Conservation (phyloP, 495 filamentous ascomycete genomes). For the Sporormia fimetaria region DNA sequence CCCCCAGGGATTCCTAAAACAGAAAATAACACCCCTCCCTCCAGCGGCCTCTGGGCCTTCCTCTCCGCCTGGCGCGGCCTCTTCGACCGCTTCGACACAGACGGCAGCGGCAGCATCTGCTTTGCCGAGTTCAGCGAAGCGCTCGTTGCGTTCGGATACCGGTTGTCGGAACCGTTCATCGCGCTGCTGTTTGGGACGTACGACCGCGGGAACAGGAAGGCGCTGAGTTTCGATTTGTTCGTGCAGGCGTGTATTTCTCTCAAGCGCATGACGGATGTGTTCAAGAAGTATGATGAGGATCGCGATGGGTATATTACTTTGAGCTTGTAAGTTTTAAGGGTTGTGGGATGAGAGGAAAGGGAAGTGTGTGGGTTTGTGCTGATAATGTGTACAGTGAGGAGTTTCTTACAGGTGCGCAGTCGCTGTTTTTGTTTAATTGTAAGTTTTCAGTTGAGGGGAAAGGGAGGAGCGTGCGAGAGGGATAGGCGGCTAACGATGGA, state of each 20-base stretch:
- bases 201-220: constrained; percentile 38
- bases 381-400: constrained; percentile 29
- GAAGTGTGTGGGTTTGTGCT: constrained; percentile 5
- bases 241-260: constrained; percentile 94
- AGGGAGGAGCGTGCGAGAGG: no score
- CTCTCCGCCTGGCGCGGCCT: constrained; percentile 84
- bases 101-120: constrained; percentile 75
- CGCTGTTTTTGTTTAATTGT: constrained; percentile 37
- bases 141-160: constrained; percentile 87
- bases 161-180: constrained; percentile 73
- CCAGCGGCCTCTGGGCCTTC: constrained; percentile 73
- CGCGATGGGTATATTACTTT: constrained; percentile 59
- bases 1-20: constrained; percentile 4
- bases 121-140: constrained; percentile 82
- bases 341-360: not conserved
- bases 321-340: constrained; percentile 31
- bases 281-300: constrained; percentile 97
- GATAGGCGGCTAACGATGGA: no score
- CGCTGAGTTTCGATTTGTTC: constrained; percentile 90
- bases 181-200: constrained; percentile 65
- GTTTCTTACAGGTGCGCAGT: constrained; percentile 39
- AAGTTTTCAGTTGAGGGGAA: no score
- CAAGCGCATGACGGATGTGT: constrained; percentile 98
- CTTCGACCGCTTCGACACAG: constrained; percentile 91
- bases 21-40: no score